A percentile compares a stretch with the other conserved stretches of the same genome.
Conservation (phyloP, 2,329 filamentous ascomycete genomes). For the Cercospora nicotianae region DNA sequence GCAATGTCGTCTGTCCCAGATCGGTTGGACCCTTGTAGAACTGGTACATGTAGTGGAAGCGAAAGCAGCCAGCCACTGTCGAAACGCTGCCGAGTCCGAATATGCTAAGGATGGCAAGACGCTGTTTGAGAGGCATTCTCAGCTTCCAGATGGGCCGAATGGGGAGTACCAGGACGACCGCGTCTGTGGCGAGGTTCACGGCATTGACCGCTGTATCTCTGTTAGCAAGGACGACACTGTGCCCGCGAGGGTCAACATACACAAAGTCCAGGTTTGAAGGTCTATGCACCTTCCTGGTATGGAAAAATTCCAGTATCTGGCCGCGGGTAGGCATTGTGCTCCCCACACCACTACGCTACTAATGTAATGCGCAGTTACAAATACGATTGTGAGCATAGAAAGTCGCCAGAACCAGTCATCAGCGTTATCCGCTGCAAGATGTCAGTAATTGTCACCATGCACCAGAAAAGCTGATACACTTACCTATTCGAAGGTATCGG, state of each 20-base stretch:
- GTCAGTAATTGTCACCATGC: background rate
- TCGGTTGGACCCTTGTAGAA: background rate
- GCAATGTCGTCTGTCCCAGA: background rate
- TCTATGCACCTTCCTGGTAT: background rate
- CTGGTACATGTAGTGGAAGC: background rate
- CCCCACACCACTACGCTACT: conserved; percentile 1
- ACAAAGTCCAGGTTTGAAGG: background rate
- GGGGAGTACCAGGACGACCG: background rate
- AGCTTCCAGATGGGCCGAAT: conserved; percentile 4
- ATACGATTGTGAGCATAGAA: background rate
- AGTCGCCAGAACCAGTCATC: conserved; percentile 8
- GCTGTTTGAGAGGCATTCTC: conserved; percentile 4
- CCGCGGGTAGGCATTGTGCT: background rate
- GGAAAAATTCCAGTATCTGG: background rate
- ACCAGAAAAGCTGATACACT: background rate
- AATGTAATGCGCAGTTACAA: conserved; percentile 1
- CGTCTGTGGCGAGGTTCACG: background rate
- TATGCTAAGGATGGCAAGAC: conserved; percentile 10
- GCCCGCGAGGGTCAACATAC: background rate
- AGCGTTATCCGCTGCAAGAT: background rate
- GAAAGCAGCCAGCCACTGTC: conserved; percentile 5
- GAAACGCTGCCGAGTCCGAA: conserved; percentile 4
- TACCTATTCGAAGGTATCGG: conserved; percentile 13
- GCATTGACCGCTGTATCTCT: background rate
- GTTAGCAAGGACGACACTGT: background rate